phyloP scores from a whole-genome alignment of 2,329 filamentous ascomycete species.

The Fusarium denticulatum region DNA sequence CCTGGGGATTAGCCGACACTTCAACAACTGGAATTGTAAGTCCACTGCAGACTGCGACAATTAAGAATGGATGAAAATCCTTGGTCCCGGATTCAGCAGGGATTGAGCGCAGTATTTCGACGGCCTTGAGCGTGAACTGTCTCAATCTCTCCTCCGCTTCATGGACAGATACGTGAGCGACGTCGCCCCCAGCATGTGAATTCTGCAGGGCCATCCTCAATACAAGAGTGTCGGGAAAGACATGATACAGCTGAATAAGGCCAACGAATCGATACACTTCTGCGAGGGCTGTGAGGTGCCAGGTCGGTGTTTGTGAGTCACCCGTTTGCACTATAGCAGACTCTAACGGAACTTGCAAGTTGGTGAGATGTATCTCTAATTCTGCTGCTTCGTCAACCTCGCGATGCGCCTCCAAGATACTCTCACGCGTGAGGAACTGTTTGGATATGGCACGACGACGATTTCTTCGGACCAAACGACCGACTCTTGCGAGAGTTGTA shows the following conservation, averaged over 20 bases:
- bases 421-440: rapidly evolving
- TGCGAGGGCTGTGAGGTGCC: neutral
- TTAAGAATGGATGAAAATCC: neutral
- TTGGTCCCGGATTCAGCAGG: neutral
- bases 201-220: neutral
- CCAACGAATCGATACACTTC: neutral
- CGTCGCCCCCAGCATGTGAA: rapidly evolving
- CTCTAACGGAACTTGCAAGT: neutral
- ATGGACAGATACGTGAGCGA: rapidly evolving
- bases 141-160: neutral
- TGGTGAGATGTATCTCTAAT: neutral
- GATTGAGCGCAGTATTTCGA: neutral
- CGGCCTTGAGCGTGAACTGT: neutral
- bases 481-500: neutral
- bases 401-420: neutral
- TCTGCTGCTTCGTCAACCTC: neutral
- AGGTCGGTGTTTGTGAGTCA: neutral
- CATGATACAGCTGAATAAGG: neutral
- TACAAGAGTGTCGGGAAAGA: neutral
- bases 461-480: neutral
- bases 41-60: neutral
- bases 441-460: neutral
- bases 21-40: neutral
- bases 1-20: rapidly evolving
- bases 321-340: neutral